These are phyloP conservation scores for Populus simonii DNA, from an alignment of 345 rosid species.

Conservation along the genomic window DNA sequence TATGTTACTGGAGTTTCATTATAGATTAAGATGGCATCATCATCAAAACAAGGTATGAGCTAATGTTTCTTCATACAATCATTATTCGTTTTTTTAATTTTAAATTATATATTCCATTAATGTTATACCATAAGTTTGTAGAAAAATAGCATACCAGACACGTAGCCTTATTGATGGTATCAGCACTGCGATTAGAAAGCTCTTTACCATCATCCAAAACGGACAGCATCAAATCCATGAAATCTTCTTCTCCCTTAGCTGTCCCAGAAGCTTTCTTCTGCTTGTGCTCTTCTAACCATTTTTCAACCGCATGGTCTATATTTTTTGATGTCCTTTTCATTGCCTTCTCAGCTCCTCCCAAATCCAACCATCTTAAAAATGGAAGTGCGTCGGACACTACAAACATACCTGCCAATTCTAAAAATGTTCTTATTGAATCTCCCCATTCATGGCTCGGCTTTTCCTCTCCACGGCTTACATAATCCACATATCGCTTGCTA, in stretches of 20 bases:
- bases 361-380: slow-evolving; percentile 30
- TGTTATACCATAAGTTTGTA: too few species aligned
- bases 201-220: not conserved
- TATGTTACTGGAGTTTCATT: too few species aligned
- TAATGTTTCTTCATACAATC: too few species aligned
- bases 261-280: not conserved
- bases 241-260: slow-evolving; percentile 22
- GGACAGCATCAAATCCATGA: slow-evolving; percentile 40
- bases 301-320: slow-evolving; percentile 10
- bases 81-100: too few species aligned
- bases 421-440: slow-evolving; percentile 3
- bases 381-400: slow-evolving; percentile 31
- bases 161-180: slow-evolving; percentile 30
- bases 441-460: not conserved
- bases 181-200: slow-evolving; percentile 12
- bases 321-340: slow-evolving; percentile 28
- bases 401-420: slow-evolving; percentile 21
- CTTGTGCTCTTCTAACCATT: slow-evolving; percentile 11
- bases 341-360: slow-evolving; percentile 32
- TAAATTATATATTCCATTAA: too few species aligned
- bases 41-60: too few species aligned
- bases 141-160: slow-evolving; percentile 25
- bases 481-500: not conserved
- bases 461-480: too few species aligned
- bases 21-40: too few species aligned